Evolutionary conservation across 2,329 filamentous ascomycete genomes (phyloP).

Genomic region (Westerdykella sp.): DNA sequence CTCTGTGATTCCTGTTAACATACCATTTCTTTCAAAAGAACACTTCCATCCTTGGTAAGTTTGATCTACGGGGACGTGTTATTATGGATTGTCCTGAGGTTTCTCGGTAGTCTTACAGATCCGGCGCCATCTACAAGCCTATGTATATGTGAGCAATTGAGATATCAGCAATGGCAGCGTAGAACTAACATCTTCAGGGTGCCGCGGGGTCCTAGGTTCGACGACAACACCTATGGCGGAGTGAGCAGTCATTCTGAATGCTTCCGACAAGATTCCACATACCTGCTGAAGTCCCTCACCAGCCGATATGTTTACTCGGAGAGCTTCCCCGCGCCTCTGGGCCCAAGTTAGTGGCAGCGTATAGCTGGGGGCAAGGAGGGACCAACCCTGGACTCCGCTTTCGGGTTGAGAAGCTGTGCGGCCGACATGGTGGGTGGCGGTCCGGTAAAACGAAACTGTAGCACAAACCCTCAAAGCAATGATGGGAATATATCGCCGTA

Average conservation of each 20-base stretch:
- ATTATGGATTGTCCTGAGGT: no score
- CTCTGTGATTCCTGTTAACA: constrained; percentile 12
- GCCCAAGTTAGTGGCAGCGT: constrained; percentile 41
- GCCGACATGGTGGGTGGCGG: constrained; percentile 68
- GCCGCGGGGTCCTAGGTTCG: constrained; percentile 86
- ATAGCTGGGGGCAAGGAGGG: constrained; percentile 8
- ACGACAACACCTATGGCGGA: constrained; percentile 74
- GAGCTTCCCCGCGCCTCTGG: constrained; percentile 91
- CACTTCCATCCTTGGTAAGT: constrained; percentile 97
- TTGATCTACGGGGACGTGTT: constrained; percentile 62
- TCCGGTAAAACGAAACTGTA: constrained; percentile 6
- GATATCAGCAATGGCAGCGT: constrained; percentile 32
- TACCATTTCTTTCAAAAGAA: constrained; percentile 63
- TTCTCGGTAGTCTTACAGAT: constrained; percentile 40
- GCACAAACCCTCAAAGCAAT: constrained; percentile 12
- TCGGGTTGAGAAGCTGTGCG: constrained; percentile 95
- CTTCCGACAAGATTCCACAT: constrained; percentile 27
- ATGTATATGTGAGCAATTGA: constrained; percentile 24
- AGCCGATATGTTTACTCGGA: constrained; percentile 93
- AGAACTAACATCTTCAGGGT: constrained; percentile 86
- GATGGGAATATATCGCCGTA: constrained; percentile 9
- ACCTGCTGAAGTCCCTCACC: constrained; percentile 67
- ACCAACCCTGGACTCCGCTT: constrained; percentile 92
- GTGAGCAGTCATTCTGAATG: constrained; percentile 23
- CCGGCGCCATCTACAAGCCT: constrained; percentile 59